Evolutionary conservation across 352 stramenopile genomes (phyloP).

Genomic region (Globisporangium carolinianum): DNA sequence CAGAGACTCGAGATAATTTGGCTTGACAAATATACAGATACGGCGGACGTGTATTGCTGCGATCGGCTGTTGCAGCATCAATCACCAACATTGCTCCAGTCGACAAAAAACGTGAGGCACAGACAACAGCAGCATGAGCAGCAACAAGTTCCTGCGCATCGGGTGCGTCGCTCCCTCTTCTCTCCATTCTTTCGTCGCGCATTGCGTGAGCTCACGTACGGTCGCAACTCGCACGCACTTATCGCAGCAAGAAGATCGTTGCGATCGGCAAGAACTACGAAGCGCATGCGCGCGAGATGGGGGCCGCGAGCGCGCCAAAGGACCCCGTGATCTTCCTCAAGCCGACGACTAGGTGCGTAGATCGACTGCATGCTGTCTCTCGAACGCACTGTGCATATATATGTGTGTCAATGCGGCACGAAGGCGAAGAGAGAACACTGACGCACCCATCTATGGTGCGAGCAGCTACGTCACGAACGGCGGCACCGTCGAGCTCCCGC

Average conservation of each 20-base stretch:
- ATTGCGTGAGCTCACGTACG: not conserved
- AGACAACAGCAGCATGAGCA: not conserved
- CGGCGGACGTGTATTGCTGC: no score
- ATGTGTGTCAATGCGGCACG: no score
- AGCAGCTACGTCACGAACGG: slow-evolving; percentile 54
- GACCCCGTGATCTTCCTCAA: slow-evolving; percentile 81
- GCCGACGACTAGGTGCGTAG: slow-evolving; percentile 47
- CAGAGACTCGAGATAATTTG: no score
- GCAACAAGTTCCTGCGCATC: slow-evolving; percentile 48
- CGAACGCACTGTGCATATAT: not conserved
- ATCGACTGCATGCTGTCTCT: not conserved
- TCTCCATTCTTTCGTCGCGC: not conserved
- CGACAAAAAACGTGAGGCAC: no score
- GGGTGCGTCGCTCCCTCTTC: slow-evolving; percentile 17
- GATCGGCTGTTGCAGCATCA: no score
- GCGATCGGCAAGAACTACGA: slow-evolving; percentile 85
- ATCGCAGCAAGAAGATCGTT: slow-evolving; percentile 69
- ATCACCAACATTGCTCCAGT: no score
- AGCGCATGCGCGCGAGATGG: slow-evolving; percentile 76
- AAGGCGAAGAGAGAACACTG: not conserved
- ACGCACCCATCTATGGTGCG: not conserved
- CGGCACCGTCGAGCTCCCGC: slow-evolving; percentile 50
- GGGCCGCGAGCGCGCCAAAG: slow-evolving; percentile 47
- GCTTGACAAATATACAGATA: no score
- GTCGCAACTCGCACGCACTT: not conserved